phyloP scores from a whole-genome alignment of 2,329 filamentous ascomycete species.

The Xylariaceae sp. region DNA sequence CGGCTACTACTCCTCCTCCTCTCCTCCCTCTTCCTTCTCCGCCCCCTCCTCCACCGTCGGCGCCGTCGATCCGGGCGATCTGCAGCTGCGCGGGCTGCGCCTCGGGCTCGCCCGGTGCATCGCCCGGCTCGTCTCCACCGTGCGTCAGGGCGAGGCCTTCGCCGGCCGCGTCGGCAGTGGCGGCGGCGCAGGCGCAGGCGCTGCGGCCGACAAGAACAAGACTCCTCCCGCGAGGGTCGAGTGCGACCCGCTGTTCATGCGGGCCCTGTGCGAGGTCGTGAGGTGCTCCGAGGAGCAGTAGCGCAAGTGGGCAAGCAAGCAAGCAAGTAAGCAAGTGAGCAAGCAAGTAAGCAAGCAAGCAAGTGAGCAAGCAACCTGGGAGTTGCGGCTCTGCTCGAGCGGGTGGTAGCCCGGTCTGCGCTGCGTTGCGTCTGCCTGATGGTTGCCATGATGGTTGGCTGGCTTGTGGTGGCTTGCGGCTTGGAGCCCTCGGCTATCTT shows the following conservation, averaged over 20 bases:
- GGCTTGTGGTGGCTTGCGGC: too few species aligned
- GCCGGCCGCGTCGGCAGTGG: conserved; percentile 1
- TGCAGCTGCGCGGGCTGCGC: conserved; percentile 32
- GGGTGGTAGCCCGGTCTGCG: too few species aligned
- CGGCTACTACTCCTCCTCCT: background rate
- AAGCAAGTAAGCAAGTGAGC: too few species aligned
- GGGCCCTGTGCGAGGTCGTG: conserved; percentile 34
- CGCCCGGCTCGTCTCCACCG: conserved; percentile 40
- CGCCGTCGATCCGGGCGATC: conserved; percentile 11
- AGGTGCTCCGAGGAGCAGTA: conserved; percentile 29
- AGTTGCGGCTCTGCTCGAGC: too few species aligned
- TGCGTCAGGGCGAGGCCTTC: conserved; percentile 21
- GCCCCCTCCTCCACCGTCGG: conserved; percentile 5
- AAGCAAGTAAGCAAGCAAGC: too few species aligned
- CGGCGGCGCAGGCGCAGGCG: conserved; percentile 25
- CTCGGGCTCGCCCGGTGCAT: conserved; percentile 44
- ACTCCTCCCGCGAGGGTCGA: conserved; percentile 14
- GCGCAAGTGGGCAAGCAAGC: background rate
- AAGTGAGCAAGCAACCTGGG: background rate
- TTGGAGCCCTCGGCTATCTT: too few species aligned
- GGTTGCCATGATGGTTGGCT: too few species aligned
- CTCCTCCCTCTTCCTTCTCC: background rate
- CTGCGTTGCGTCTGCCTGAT: too few species aligned
- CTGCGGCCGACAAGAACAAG: conserved; percentile 25
- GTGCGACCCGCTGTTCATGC: conserved; percentile 29